Conservation (phyloP, 2,329 filamentous ascomycete genomes). For the Huntiella bhutanensis region DNA sequence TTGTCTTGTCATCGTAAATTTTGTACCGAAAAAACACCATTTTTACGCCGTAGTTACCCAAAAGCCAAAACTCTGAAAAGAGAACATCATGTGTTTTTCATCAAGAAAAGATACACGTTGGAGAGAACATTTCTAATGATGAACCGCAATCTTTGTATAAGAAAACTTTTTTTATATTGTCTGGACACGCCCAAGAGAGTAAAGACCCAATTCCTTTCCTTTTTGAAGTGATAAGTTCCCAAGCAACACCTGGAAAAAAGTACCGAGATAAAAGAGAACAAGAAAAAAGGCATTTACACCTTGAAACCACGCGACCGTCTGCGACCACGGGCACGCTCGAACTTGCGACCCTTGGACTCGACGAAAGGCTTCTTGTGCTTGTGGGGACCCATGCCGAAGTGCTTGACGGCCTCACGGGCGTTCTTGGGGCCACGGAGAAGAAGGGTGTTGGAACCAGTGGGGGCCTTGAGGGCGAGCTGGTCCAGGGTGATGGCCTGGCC, state of each 20-base stretch:
- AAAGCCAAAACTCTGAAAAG: conserved; percentile 10
- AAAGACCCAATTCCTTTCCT: neutral
- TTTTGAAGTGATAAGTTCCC: neutral
- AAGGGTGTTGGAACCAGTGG: conserved; percentile 91
- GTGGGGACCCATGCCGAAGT: conserved; percentile 97
- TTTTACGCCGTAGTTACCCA: conserved; percentile 11
- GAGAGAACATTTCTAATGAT: neutral
- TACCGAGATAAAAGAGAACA: conserved; percentile 3
- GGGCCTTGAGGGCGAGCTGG: conserved; percentile 86
- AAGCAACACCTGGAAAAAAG: neutral
- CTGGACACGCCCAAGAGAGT: conserved; percentile 2
- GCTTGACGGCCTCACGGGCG: conserved; percentile 91
- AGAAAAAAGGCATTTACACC: conserved; percentile 49
- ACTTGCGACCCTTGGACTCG: conserved; percentile 98
- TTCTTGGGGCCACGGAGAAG: conserved; percentile 98
- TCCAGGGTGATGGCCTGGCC: conserved; percentile 92
- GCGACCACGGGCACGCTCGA: conserved; percentile 97
- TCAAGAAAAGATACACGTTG: neutral
- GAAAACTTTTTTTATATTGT: conserved; percentile 8
- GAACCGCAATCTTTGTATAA: conserved; percentile 1
- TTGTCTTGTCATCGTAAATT: conserved; percentile 11
- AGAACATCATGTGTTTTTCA: conserved; percentile 6
- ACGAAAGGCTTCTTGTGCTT: conserved; percentile 98
- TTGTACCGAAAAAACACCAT: conserved; percentile 6
- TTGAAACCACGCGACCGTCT: conserved; percentile 99